Evolutionary conservation across 2,329 filamentous ascomycete species (phyloP).

Genomic region (Fonsecaea pedrosoi): DNA sequence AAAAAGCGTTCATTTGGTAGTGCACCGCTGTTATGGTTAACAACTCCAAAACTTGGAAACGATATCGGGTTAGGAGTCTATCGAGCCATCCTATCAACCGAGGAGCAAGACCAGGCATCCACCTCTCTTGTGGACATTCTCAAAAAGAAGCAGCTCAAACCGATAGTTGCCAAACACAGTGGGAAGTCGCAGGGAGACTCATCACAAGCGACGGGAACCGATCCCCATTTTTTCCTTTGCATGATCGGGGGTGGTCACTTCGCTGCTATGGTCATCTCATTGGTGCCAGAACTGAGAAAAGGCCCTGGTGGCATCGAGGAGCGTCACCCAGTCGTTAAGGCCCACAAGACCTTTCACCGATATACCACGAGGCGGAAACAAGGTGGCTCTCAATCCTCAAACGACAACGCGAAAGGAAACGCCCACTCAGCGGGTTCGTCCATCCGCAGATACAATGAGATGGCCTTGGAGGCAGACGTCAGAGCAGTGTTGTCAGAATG

Average conservation of each 20-base stretch:
- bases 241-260: slow-evolving; percentile 99
- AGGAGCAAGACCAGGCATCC: slow-evolving; percentile 70
- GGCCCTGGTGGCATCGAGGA: slow-evolving; percentile 74
- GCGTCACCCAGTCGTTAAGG: slow-evolving; percentile 83
- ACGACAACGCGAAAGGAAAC: slow-evolving; percentile 89
- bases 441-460: slow-evolving; percentile 91
- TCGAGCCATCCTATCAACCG: slow-evolving; percentile 75
- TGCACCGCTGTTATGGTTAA: slow-evolving; percentile 84
- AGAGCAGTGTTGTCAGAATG: slow-evolving; percentile 80
- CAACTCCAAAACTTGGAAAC: slow-evolving; percentile 73
- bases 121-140: slow-evolving; percentile 70
- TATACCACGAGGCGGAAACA: slow-evolving; percentile 97
- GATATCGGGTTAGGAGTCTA: slow-evolving; percentile 88
- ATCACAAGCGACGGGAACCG: slow-evolving; percentile 61
- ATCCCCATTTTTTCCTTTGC: slow-evolving; percentile 90
- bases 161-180: slow-evolving; percentile 56
- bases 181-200: slow-evolving; percentile 46
- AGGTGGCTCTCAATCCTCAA: slow-evolving; percentile 91
- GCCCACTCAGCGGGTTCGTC: slow-evolving; percentile 93
- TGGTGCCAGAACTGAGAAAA: slow-evolving; percentile 79
- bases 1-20: slow-evolving; percentile 67
- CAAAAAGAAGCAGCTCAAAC: slow-evolving; percentile 76
- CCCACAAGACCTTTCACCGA: slow-evolving; percentile 96
- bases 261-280: slow-evolving; percentile 91
- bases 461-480: slow-evolving; percentile 86